These are phyloP conservation scores for Magnusiomyces clavatus DNA, from an alignment of 1,139 yeast species.

Conservation along the genomic window DNA sequence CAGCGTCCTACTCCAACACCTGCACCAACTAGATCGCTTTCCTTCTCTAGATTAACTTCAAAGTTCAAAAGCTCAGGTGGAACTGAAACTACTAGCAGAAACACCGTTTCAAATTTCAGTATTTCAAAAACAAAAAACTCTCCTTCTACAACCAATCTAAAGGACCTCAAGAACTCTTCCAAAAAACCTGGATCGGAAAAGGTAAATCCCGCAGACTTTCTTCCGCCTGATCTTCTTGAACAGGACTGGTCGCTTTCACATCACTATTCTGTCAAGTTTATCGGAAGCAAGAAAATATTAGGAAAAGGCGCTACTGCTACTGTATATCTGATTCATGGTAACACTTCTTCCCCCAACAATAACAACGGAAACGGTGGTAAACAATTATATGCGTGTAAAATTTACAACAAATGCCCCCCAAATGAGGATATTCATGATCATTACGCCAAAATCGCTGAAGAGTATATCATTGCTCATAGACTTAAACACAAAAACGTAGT, in stretches of 20 bases:
- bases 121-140: not conserved
- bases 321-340: constrained; percentile 9
- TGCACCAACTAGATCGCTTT: constrained; percentile 9
- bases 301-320: constrained; percentile 15
- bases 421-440: constrained; percentile 50
- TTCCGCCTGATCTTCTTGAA: constrained; percentile 16
- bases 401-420: constrained; percentile 41
- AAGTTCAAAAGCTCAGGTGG: not conserved
- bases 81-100: not conserved
- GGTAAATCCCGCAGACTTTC: constrained; percentile 15
- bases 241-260: constrained; percentile 16
- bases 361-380: constrained; percentile 11
- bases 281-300: constrained; percentile 8
- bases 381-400: constrained; percentile 60
- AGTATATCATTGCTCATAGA: constrained; percentile 66
- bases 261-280: constrained; percentile 14
- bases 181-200: constrained; percentile 10
- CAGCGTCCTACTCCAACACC: constrained; percentile 12
- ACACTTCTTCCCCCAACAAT: constrained; percentile 9
- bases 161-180: not conserved
- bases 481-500: constrained; percentile 64
- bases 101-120: constrained; percentile 3
- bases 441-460: constrained; percentile 63
- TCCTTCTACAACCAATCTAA: not conserved
- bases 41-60: constrained; percentile 12